Evolutionary conservation across 441 rosid genomes (phyloP).

Genomic region (Jatropha multifida): DNA sequence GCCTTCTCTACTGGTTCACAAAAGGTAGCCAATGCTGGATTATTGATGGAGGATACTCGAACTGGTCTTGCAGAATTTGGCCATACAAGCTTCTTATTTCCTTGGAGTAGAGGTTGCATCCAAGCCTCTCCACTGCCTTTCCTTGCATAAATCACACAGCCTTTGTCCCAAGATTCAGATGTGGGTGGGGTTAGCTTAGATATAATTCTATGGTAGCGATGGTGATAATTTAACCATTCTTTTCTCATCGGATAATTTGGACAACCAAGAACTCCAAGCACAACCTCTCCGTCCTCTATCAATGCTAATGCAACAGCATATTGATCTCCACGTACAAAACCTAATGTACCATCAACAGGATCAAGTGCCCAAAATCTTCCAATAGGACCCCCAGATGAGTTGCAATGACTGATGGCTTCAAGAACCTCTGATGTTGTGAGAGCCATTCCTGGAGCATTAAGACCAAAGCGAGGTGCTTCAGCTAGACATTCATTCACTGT

Average conservation of each 20-base stretch:
- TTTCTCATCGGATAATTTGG: slow-evolving; percentile 77
- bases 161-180: slow-evolving; percentile 62
- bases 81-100: slow-evolving; percentile 41
- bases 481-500: slow-evolving; percentile 53
- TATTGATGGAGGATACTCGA: slow-evolving; percentile 51
- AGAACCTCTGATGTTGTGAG: slow-evolving; percentile 53
- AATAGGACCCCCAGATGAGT: slow-evolving; percentile 45
- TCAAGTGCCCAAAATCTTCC: slow-evolving; percentile 69
- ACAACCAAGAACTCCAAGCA: slow-evolving; percentile 74
- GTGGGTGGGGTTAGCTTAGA: slow-evolving; percentile 47
- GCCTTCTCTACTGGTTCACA: slow-evolving; percentile 76
- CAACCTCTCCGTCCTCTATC: slow-evolving; percentile 62
- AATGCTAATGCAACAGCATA: slow-evolving; percentile 66
- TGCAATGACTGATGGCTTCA: slow-evolving; percentile 59
- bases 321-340: slow-evolving; percentile 73
- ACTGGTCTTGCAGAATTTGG: slow-evolving; percentile 50
- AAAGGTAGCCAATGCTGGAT: slow-evolving; percentile 68
- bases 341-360: slow-evolving; percentile 69
- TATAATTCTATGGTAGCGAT: slow-evolving; percentile 56
- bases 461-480: slow-evolving; percentile 58
- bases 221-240: slow-evolving; percentile 68
- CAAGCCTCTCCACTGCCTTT: slow-evolving; percentile 58
- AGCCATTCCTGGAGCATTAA: slow-evolving; percentile 34
- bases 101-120: slow-evolving; percentile 61
- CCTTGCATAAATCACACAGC: slow-evolving; percentile 56